Evolutionary conservation across 1,284 basidiomycete genomes (phyloP).

Genomic region (Cerioporus squamosus): DNA sequence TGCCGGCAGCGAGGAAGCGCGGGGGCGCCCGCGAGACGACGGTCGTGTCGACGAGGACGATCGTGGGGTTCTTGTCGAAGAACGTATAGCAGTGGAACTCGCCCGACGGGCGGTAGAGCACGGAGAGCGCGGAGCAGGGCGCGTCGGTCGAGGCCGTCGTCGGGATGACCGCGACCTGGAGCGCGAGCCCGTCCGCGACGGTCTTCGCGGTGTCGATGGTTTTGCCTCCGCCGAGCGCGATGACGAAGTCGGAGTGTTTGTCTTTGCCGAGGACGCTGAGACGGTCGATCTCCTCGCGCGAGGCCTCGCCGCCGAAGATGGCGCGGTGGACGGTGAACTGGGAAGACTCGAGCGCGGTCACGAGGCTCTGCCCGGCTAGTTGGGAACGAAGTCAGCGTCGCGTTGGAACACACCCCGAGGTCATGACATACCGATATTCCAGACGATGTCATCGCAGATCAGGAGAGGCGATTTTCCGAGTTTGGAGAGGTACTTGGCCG

Average conservation of each 20-base stretch:
- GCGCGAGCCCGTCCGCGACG: conserved; percentile 34
- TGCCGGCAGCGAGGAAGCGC: conserved; percentile 39
- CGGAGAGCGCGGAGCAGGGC: conserved; percentile 40
- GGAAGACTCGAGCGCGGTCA: conserved; percentile 28
- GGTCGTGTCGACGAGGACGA: conserved; percentile 40
- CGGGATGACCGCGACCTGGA: conserved; percentile 36
- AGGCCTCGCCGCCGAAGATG: conserved; percentile 38
- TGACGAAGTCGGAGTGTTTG: conserved; percentile 34
- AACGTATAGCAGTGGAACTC: conserved; percentile 40
- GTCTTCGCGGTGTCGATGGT: conserved; percentile 39
- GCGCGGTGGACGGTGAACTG: conserved; percentile 34
- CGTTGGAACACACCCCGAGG: neutral
- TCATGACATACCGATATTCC: conserved; percentile 34
- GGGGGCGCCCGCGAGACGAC: conserved; percentile 37
- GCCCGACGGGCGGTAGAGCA: conserved; percentile 38
- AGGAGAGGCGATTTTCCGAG: conserved; percentile 35
- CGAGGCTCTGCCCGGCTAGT: conserved; percentile 37
- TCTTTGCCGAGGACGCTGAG: conserved; percentile 27
- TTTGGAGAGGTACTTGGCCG: conserved; percentile 33
- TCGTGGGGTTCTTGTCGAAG: conserved; percentile 38
- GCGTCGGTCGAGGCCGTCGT: conserved; percentile 42
- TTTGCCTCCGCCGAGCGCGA: conserved; percentile 41
- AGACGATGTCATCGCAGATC: conserved; percentile 36
- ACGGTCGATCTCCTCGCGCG: conserved; percentile 35
- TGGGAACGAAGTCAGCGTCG: neutral